Evolutionary conservation across 1,139 yeast species (phyloP).

Genomic region (Trichomonascaceae sp.): DNA sequence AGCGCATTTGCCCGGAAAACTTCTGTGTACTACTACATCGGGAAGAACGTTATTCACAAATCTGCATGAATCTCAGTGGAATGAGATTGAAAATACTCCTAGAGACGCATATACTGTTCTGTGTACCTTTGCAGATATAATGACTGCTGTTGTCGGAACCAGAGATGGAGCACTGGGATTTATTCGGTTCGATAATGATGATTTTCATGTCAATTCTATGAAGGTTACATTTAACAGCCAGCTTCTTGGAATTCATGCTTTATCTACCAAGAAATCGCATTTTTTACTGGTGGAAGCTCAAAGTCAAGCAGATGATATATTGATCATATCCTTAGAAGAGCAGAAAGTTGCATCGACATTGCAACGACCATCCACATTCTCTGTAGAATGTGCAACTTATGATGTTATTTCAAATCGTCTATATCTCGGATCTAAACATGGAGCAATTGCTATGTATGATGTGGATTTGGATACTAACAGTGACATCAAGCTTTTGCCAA

Average conservation of each 20-base stretch:
- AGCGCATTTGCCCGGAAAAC: slow-evolving; percentile 36
- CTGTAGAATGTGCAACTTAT: slow-evolving; percentile 50
- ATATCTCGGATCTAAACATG: slow-evolving; percentile 66
- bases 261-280: slow-evolving; percentile 26
- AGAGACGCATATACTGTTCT: slow-evolving; percentile 44
- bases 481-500: slow-evolving; percentile 20
- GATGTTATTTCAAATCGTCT: slow-evolving; percentile 39
- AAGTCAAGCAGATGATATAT: slow-evolving; percentile 52
- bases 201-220: slow-evolving; percentile 15
- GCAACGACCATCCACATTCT: slow-evolving; percentile 40
- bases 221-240: slow-evolving; percentile 35
- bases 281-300: slow-evolving; percentile 58
- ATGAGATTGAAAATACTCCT: slow-evolving; percentile 29
- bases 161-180: slow-evolving; percentile 49
- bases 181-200: slow-evolving; percentile 30
- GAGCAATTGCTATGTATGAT: slow-evolving; percentile 55
- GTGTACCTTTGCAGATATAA: slow-evolving; percentile 39
- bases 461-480: slow-evolving; percentile 27
- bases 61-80: slow-evolving; percentile 30
- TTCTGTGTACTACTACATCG: slow-evolving; percentile 56
- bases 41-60: slow-evolving; percentile 42
- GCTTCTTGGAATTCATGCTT: slow-evolving; percentile 47
- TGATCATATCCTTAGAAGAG: slow-evolving; percentile 38
- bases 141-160: slow-evolving; percentile 44
- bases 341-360: slow-evolving; percentile 7